Percentiles rank a stretch among this genome's conserved stretches.
phyloP scores from a whole-genome alignment of 129 eudicot genomes.

The Heracleum sosnowskyi region DNA sequence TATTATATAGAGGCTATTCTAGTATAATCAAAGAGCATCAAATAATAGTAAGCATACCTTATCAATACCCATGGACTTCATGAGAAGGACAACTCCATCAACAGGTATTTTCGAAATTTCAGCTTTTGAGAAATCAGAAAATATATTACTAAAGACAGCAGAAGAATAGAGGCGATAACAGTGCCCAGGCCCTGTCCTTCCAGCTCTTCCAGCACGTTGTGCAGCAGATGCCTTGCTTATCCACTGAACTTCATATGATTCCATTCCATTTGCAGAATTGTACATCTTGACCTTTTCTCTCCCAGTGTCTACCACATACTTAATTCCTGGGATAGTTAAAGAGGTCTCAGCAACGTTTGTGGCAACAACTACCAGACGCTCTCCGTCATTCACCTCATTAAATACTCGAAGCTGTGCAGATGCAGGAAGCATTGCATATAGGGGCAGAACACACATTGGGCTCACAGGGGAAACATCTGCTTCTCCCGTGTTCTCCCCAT shows the following conservation, averaged over 20 bases:
- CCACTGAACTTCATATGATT: conserved; percentile 81
- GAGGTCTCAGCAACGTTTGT: conserved; percentile 99
- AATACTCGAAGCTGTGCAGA: conserved; percentile 89
- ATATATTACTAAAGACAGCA: conserved; percentile 60
- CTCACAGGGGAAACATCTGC: conserved; percentile 27
- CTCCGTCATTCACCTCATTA: conserved; percentile 62
- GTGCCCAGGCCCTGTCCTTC: conserved; percentile 97
- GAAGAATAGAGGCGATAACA: conserved; percentile 93
- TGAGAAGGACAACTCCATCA: conserved; percentile 86
- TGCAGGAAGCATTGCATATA: conserved; percentile 97
- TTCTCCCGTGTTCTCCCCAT: not conserved
- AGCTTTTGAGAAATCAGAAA: conserved; percentile 61
- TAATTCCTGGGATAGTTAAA: conserved; percentile 91
- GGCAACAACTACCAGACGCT: conserved; percentile 80
- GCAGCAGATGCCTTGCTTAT: conserved; percentile 96
- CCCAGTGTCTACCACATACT: conserved; percentile 92
- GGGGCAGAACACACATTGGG: conserved; percentile 64
- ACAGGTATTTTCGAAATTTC: conserved; percentile 85
- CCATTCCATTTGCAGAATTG: conserved; percentile 74
- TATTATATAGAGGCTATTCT: not conserved
- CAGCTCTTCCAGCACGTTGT: conserved; percentile 97
- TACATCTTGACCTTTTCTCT: conserved; percentile 80
- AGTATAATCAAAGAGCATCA: not conserved
- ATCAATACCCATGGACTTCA: conserved; percentile 93
- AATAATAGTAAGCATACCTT: conserved; percentile 34